A percentile compares a stretch with the other conserved stretches of the same genome.
Evolutionary conservation across 164 flowering plant genomes (phyloP).

Genomic region (Echeveria elegans): DNA sequence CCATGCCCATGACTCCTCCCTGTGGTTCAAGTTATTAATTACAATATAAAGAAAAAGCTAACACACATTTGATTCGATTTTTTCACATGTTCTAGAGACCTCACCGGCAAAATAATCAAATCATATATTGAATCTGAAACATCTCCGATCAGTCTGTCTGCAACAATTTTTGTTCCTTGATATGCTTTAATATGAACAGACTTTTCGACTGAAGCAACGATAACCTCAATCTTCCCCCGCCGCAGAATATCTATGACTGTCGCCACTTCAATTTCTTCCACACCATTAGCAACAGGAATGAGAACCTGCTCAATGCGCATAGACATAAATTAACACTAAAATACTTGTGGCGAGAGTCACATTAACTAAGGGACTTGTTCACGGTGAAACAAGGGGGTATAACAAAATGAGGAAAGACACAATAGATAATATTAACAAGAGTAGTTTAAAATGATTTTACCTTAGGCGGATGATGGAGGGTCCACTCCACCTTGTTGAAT

Average conservation of each 20-base stretch:
- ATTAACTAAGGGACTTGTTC: background rate
- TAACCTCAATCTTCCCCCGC: slow-evolving; percentile 73
- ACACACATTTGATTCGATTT: background rate
- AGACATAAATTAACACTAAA: background rate
- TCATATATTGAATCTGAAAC: slow-evolving; percentile 67
- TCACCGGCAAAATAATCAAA: slow-evolving; percentile 86
- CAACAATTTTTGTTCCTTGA: slow-evolving; percentile 56
- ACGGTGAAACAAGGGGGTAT: background rate
- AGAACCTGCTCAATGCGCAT: slow-evolving; percentile 49
- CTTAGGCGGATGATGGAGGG: slow-evolving; percentile 53
- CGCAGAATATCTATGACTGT: slow-evolving; percentile 63
- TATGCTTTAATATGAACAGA: slow-evolving; percentile 52
- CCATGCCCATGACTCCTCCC: slow-evolving; percentile 64
- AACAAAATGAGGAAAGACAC: background rate
- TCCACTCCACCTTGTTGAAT: slow-evolving; percentile 69
- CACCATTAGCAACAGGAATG: slow-evolving; percentile 86
- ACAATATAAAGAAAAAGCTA: background rate
- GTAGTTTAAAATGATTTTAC: slow-evolving; percentile 24
- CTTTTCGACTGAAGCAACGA: slow-evolving; percentile 79
- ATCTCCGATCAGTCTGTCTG: slow-evolving; percentile 56
- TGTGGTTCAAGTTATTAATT: slow-evolving; percentile 12
- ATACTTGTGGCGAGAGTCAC: background rate
- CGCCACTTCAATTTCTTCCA: slow-evolving; percentile 75
- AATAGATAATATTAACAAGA: slow-evolving; percentile 2
- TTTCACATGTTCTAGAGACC: slow-evolving; percentile 12